Base-by-base conservation (phyloP, 495 filamentous ascomycete species). In the Aspergillus sparsus region DNA sequence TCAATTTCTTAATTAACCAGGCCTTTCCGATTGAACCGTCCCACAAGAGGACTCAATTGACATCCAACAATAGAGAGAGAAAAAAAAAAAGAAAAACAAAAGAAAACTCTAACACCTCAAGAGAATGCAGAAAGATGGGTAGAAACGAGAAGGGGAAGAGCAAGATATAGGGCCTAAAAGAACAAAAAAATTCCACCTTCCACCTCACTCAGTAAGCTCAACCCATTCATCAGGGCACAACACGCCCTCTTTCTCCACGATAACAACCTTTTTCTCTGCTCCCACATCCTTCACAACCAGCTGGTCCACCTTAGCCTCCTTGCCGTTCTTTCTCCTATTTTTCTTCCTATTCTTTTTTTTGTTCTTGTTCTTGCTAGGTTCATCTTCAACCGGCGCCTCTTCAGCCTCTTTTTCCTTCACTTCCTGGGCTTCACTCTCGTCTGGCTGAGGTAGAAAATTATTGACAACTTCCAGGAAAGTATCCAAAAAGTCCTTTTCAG, bases 401-500 rank as follows among this genome's bases (percentile, higher is more conserved):
- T 32, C 34, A 50, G 27, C n/a, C n/a, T 16, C 39, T 50, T 46
- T 15, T 32, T 50, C 10, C 5, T 15, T 51, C n/a, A n/a, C 27
- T 11, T 37, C 11, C 7, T 35, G 6, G 13, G 27, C 54, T 7
- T 34, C 36, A 45, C 18, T 9, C 27, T 27, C 53, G 27, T 31
- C 45, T 49, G 33, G 33, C 37, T 15, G 49, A 27, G 35, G 15
- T 7, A 13, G 45, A 21, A 50, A 50, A 7, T 39, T 34, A 16
- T 39, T 42, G 13, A 47, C 10, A 7, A 61, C 13, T 0, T 37
- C 57, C 32, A 46, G 15, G 35, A 33, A 45, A 1, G 34, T 3
- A 44, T 47, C 54, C n/a, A 61, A 18, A 44, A 65, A 54, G 37
- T 65, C 62, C n/a, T 44, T 44, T 13, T 65, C 50, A 10, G 55